Conservation (phyloP, 768 basidiomycete species). For the Heimioporus sp. region DNA sequence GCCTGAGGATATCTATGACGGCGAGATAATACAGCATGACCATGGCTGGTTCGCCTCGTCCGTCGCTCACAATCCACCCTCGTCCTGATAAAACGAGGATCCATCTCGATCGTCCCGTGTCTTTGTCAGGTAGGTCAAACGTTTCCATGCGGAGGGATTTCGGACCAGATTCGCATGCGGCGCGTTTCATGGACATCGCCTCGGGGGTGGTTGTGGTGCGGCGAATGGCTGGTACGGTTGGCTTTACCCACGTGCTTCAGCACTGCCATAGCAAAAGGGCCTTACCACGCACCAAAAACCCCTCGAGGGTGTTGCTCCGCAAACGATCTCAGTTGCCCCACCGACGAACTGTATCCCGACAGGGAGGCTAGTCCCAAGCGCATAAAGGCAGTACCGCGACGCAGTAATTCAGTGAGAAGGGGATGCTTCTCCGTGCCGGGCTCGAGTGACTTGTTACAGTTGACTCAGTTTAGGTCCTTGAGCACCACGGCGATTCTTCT, state of each 20-base stretch:
- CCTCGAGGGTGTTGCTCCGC: no score
- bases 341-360: no score
- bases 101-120: slow-evolving; percentile 57
- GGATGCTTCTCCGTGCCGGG: slow-evolving; percentile 88
- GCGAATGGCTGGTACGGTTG: slow-evolving; percentile 62
- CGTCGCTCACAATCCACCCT: slow-evolving; percentile 89
- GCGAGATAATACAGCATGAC: slow-evolving; percentile 91
- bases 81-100: slow-evolving; percentile 92
- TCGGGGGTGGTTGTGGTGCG: slow-evolving; percentile 69
- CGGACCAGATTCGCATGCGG: slow-evolving; percentile 63
- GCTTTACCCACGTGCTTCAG: slow-evolving; percentile 40
- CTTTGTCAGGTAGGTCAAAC: slow-evolving; percentile 59
- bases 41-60: slow-evolving; percentile 75
- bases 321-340: slow-evolving; percentile 70
- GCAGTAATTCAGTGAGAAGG: slow-evolving; percentile 87
- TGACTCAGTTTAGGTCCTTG: slow-evolving; percentile 98
- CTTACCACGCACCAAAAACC: slow-evolving; percentile 71
- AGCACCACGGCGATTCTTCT: slow-evolving; percentile 82
- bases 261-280: not conserved
- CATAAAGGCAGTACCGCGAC: slow-evolving; percentile 83
- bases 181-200: slow-evolving; percentile 81
- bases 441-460: slow-evolving; percentile 76
- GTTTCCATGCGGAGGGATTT: slow-evolving; percentile 35
- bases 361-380: no score
- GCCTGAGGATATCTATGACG: slow-evolving; percentile 95